Evolutionary conservation across 1,284 basidiomycete species (phyloP).

Genomic region (Schizophyllum commune): DNA sequence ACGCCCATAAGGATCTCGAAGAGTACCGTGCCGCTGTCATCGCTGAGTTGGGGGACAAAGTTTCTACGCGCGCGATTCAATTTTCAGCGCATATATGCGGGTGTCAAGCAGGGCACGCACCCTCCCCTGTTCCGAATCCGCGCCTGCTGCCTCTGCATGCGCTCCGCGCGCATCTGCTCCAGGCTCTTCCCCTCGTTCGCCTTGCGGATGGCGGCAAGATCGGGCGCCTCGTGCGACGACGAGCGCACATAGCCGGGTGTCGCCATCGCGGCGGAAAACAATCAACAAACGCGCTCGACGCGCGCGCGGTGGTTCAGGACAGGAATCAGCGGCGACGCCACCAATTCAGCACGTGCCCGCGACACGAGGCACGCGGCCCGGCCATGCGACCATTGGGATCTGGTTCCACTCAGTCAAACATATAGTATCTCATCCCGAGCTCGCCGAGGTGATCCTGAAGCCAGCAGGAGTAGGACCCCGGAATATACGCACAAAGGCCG

Average conservation of each 20-base stretch:
- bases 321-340: neutral
- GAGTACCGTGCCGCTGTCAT: neutral
- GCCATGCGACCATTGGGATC: too few species aligned
- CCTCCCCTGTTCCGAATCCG: constrained; percentile 58
- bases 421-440: too few species aligned
- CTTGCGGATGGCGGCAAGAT: neutral
- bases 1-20: neutral
- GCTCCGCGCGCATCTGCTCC: constrained; percentile 16
- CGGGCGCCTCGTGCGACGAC: neutral
- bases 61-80: neutral
- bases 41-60: neutral
- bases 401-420: too few species aligned
- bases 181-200: neutral
- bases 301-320: neutral
- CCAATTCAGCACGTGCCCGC: neutral
- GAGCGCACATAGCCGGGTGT: neutral
- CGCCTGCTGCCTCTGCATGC: constrained; percentile 47
- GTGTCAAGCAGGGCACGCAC: constrained; percentile 27
- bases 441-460: too few species aligned
- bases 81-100: neutral
- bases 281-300: neutral
- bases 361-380: neutral
- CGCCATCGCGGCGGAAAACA: neutral
- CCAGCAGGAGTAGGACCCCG: too few species aligned
- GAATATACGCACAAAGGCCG: too few species aligned